These are phyloP conservation scores for Castanopsis chinensis DNA, from an alignment of 306 rosid genomes.

Conservation along the genomic window DNA sequence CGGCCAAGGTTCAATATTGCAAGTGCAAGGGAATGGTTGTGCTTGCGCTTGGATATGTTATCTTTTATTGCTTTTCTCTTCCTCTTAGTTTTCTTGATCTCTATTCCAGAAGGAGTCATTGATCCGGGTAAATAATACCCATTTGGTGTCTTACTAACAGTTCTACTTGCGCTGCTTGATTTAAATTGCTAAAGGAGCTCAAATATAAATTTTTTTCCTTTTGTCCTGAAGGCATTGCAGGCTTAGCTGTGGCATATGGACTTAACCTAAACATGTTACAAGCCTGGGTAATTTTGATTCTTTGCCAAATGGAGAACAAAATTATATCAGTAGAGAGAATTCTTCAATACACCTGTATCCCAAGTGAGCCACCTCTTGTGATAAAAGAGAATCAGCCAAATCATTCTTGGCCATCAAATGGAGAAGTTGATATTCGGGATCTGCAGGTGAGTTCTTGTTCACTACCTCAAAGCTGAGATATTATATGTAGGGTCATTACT, in stretches of 20 bases:
- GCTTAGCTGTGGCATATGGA: conserved; percentile 67
- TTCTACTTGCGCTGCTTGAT: background rate
- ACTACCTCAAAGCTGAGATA: background rate
- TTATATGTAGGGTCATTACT: background rate
- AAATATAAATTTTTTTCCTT: background rate
- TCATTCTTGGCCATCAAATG: conserved; percentile 55
- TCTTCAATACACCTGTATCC: conserved; percentile 48
- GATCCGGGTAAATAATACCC: conserved; percentile 47
- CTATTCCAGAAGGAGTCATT: conserved; percentile 52
- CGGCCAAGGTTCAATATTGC: conserved; percentile 50
- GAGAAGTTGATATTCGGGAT: conserved; percentile 55
- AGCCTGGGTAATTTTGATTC: conserved; percentile 42
- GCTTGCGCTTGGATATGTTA: conserved; percentile 60
- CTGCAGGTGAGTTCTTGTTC: conserved; percentile 42
- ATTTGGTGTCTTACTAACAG: background rate
- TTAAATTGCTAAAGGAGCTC: background rate
- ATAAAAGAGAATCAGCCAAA: conserved; percentile 46
- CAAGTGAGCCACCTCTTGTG: conserved; percentile 65
- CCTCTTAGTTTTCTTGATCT: conserved; percentile 56
- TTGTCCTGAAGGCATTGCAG: conserved; percentile 54
- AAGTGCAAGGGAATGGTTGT: conserved; percentile 65
- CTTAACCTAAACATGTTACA: conserved; percentile 57
- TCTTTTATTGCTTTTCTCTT: conserved; percentile 54
- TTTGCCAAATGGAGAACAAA: conserved; percentile 54
- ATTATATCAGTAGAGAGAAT: conserved; percentile 79